Conservation (phyloP, 1,284 basidiomycete species). For the Bondarzewia mesenterica region DNA sequence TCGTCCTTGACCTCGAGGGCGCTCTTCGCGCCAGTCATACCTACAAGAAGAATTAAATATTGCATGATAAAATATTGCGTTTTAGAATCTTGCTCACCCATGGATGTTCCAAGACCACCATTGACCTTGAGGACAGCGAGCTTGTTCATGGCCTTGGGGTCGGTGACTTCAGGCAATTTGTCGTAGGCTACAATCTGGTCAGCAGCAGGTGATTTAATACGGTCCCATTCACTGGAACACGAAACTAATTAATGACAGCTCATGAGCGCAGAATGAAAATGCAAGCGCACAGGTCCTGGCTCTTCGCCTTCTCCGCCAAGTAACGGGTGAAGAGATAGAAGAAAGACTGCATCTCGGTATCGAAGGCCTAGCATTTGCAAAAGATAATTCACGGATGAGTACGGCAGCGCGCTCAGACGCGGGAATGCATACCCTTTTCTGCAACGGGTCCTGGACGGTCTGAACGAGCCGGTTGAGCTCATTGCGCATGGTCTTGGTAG, state of each 20-base stretch:
- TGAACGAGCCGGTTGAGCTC: constrained; percentile 88
- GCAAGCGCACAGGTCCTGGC: constrained; percentile 77
- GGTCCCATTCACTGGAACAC: constrained; percentile 79
- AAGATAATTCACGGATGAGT: neutral
- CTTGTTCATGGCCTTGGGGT: constrained; percentile 73
- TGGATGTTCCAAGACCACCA: constrained; percentile 92
- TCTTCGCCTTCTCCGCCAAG: constrained; percentile 87
- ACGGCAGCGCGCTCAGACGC: constrained; percentile 2
- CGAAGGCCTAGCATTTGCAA: constrained; percentile 59
- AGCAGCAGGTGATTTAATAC: constrained; percentile 84
- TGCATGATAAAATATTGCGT: neutral
- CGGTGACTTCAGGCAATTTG: constrained; percentile 49
- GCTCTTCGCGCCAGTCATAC: constrained; percentile 86
- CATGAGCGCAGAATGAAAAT: constrained; percentile 17
- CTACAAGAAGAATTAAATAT: constrained; percentile 22
- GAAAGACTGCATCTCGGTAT: constrained; percentile 94
- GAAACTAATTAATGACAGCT: constrained; percentile 7
- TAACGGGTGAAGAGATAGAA: constrained; percentile 96
- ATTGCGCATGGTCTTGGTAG: constrained; percentile 94
- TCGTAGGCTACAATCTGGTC: constrained; percentile 87
- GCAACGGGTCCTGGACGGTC: constrained; percentile 64
- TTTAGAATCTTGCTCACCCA: constrained; percentile 48
- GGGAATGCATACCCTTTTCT: constrained; percentile 59
- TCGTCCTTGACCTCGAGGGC: constrained; percentile 88
- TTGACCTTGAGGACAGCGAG: constrained; percentile 97